phyloP scores from a whole-genome alignment of 208 protist genomes.

The Trypanosoma rangeli region DNA sequence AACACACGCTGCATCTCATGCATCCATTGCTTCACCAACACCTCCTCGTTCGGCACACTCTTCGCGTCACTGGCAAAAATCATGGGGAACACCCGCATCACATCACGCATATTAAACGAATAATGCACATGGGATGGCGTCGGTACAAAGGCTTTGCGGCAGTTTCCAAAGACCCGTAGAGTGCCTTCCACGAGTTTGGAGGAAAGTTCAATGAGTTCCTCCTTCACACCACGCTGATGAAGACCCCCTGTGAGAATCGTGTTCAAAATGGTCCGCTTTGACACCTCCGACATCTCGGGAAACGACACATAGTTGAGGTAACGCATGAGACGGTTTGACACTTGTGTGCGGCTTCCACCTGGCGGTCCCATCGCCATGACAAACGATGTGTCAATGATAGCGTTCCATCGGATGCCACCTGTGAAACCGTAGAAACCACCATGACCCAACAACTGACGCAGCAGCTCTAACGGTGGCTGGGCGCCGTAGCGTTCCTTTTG shows the following conservation, averaged over 20 bases:
- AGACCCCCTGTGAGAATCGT: conserved; percentile 94
- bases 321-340: conserved; percentile 97
- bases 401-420: conserved; percentile 84
- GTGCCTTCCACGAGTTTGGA: conserved; percentile 86
- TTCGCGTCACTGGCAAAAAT: conserved; percentile 85
- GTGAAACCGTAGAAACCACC: conserved; percentile 90
- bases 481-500: conserved; percentile 92
- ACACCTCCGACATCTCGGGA: conserved; percentile 93
- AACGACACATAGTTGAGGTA: conserved; percentile 98
- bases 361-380: conserved; percentile 97
- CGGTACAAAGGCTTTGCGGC: conserved; percentile 92
- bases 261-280: conserved; percentile 93
- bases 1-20: conserved; percentile 97
- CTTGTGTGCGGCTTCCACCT: conserved; percentile 92
- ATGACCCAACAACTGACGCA: conserved; percentile 91
- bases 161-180: conserved; percentile 92
- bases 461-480: conserved; percentile 93
- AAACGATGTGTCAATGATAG: conserved; percentile 94
- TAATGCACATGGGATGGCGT: conserved; percentile 98
- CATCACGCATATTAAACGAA: conserved; percentile 98
- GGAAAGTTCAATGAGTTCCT: conserved; percentile 55
- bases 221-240: conserved; percentile 54
- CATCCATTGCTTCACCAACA: conserved; percentile 92
- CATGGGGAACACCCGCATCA: conserved; percentile 97
- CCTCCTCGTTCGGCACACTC: conserved; percentile 51